These are phyloP conservation scores for Sorghum bicolor DNA, from an alignment of 176 grass and related monocot species.

Conservation along the genomic window DNA sequence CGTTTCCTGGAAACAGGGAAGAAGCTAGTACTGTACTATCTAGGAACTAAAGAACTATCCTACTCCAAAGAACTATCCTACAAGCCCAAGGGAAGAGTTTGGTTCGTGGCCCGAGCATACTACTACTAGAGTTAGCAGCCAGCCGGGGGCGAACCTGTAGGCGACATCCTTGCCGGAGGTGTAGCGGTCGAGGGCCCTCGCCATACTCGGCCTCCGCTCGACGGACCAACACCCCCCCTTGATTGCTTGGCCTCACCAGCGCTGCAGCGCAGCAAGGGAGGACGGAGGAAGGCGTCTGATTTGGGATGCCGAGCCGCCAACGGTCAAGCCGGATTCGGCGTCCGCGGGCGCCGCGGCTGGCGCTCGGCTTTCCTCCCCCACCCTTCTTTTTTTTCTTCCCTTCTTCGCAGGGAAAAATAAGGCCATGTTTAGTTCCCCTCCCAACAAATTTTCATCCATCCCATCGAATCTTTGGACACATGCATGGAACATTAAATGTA, in stretches of 20 bases:
- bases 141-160: constrained; percentile 48
- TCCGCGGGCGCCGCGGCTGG: not conserved
- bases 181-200: constrained; percentile 32
- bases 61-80: not conserved
- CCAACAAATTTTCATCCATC: no score
- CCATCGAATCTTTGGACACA: no score
- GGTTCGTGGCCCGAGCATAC: not conserved
- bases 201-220: not conserved
- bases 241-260: not conserved
- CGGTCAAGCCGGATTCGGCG: not conserved
- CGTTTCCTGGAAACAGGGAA: not conserved
- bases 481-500: no score
- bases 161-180: constrained; percentile 56
- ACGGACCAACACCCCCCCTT: not conserved
- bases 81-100: not conserved
- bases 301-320: not conserved
- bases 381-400: not conserved
- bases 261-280: not conserved
- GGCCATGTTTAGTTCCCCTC: no score
- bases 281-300: not conserved
- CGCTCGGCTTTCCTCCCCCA: not conserved
- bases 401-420: not conserved
- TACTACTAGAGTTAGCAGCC: not conserved
- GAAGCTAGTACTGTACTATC: not conserved
- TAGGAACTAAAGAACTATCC: no score